Evolutionary conservation across 352 stramenopile species (phyloP).

Genomic region (Phytopythium oedochilum): DNA sequence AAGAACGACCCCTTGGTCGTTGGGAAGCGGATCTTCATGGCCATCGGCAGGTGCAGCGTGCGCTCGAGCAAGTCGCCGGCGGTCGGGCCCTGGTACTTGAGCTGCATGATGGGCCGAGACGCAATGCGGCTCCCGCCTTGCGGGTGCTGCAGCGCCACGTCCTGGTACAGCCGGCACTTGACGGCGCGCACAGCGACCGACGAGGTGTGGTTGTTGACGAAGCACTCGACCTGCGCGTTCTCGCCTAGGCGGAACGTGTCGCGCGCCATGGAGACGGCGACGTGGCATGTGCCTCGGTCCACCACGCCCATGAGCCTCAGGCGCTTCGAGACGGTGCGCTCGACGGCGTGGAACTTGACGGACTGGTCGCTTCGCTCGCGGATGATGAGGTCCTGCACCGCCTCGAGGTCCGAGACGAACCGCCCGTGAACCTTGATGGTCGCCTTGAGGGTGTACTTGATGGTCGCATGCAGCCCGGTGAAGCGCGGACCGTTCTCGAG

Average conservation of each 20-base stretch:
- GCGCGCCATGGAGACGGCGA: constrained; percentile 59
- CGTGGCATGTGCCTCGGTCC: constrained; percentile 49
- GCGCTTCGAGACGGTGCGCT: constrained; percentile 61
- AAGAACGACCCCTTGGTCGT: constrained; percentile 50
- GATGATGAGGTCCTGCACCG: constrained; percentile 44
- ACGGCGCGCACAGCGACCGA: constrained; percentile 40
- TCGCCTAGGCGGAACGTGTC: constrained; percentile 57
- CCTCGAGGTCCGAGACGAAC: constrained; percentile 70
- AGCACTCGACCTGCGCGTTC: constrained; percentile 55
- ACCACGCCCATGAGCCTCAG: constrained; percentile 53
- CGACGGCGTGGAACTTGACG: constrained; percentile 25
- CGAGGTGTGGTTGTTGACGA: constrained; percentile 71
- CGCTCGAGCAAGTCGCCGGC: constrained; percentile 53
- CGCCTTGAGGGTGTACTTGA: constrained; percentile 73
- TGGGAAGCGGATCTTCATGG: constrained; percentile 51
- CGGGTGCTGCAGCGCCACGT: constrained; percentile 44
- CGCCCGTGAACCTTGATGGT: constrained; percentile 60
- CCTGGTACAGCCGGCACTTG: constrained; percentile 52
- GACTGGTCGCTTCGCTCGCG: constrained; percentile 16
- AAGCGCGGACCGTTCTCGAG: constrained; percentile 33
- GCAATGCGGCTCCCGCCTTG: constrained; percentile 31
- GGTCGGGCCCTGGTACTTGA: constrained; percentile 44
- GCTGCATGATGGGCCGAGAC: constrained; percentile 37
- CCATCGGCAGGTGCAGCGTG: constrained; percentile 47
- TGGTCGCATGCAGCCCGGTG: constrained; percentile 54